Evolutionary conservation across 257 asterid species (phyloP).

Genomic region (Mitragyna speciosa): DNA sequence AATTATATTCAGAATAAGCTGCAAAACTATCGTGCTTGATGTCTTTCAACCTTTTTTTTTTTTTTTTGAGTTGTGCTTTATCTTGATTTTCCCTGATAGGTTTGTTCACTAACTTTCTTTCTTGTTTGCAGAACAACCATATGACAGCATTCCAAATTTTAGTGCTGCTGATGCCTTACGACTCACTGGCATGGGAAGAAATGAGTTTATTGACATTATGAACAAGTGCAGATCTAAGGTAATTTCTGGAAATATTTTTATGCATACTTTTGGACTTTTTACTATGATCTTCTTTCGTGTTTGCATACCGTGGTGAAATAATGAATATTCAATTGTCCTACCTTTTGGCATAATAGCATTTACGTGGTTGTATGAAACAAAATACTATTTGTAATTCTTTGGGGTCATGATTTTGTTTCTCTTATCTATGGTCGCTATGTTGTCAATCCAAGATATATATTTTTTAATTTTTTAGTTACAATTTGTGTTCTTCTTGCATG

Average conservation of each 20-base stretch:
- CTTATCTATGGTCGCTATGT: background rate
- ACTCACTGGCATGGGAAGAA: conserved; percentile 94
- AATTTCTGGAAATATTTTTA: conserved; percentile 30
- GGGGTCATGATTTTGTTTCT: background rate
- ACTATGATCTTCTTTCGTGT: background rate
- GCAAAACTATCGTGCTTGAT: background rate
- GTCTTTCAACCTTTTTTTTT: too few relatives aligned
- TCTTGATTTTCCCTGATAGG: background rate
- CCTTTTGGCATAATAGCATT: background rate
- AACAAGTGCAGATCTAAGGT: conserved; percentile 99
- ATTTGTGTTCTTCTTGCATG: background rate
- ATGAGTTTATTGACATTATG: conserved; percentile 99
- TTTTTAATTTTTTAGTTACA: background rate
- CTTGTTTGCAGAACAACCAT: conserved; percentile 92
- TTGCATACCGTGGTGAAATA: background rate
- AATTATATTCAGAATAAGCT: conserved; percentile 2
- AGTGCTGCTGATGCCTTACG: conserved; percentile 98
- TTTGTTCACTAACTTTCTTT: background rate
- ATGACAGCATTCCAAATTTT: conserved; percentile 98
- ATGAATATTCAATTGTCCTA: background rate
- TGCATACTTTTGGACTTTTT: conserved; percentile 9
- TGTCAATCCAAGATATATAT: background rate
- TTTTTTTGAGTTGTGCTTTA: background rate
- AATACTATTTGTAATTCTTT: background rate
- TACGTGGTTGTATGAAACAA: background rate